Evolutionary conservation across 768 basidiomycete species (phyloP).

Genomic region (Hebeloma cylindrosporum): DNA sequence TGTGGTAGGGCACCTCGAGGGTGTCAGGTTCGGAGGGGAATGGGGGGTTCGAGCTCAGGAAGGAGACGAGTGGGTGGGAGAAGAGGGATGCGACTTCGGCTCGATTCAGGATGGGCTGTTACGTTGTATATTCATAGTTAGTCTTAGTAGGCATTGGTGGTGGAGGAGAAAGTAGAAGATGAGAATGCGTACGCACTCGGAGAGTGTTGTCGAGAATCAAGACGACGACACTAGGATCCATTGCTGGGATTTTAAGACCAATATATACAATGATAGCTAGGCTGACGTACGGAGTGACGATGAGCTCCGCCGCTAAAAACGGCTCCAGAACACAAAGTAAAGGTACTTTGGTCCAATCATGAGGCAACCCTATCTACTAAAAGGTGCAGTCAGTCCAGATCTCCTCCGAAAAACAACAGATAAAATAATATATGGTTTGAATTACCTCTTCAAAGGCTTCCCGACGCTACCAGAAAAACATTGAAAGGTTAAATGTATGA

Average conservation of each 20-base stretch:
- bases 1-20: conserved; percentile 64
- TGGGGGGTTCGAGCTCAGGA: conserved; percentile 62
- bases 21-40: conserved; percentile 54
- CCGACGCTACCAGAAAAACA: conserved; percentile 51
- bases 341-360: conserved; percentile 67
- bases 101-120: conserved; percentile 75
- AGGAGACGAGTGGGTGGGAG: conserved; percentile 78
- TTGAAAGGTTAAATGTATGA: background rate
- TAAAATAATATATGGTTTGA: background rate
- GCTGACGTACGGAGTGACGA: conserved; percentile 82
- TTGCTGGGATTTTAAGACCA: background rate
- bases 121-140: too few species aligned
- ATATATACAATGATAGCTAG: background rate
- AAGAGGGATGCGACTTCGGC: conserved; percentile 81
- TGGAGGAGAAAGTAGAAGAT: background rate
- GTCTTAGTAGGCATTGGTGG: background rate
- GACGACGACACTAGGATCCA: conserved; percentile 67
- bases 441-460: conserved; percentile 90
- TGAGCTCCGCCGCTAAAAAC: conserved; percentile 66
- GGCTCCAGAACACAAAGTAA: conserved; percentile 79
- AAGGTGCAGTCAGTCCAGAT: background rate
- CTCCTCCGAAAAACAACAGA: background rate
- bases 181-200: conserved; percentile 47
- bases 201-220: conserved; percentile 79
- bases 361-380: conserved; percentile 77